These are phyloP conservation scores for Cylindrodendrum hubeiense DNA, from an alignment of 2,329 filamentous ascomycete species.

Conservation along the genomic window DNA sequence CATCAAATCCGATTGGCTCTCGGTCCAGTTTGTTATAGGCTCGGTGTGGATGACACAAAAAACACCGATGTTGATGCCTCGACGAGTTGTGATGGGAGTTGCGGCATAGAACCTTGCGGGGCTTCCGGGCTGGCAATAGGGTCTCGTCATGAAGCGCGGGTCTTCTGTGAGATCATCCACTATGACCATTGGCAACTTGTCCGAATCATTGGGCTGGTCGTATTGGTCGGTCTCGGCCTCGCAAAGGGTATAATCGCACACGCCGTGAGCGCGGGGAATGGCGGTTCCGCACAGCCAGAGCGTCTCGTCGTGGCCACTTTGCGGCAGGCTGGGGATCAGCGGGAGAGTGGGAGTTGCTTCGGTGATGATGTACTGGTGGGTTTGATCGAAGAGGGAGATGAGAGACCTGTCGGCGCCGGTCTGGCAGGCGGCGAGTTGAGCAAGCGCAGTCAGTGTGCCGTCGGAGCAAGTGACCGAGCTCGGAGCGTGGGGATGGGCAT, in stretches of 20 bases:
- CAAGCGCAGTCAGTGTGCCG: constrained; percentile 59
- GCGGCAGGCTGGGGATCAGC: constrained; percentile 37
- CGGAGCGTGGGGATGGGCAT: constrained; percentile 38
- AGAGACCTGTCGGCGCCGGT: constrained; percentile 57
- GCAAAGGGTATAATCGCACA: constrained; percentile 46
- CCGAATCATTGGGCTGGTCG: neutral
- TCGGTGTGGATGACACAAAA: constrained; percentile 48
- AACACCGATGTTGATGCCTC: constrained; percentile 58
- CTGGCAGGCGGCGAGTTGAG: constrained; percentile 60
- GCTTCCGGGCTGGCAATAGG: constrained; percentile 39
- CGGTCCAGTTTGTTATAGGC: constrained; percentile 37
- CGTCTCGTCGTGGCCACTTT: neutral
- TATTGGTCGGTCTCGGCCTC: neutral
- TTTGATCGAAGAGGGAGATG: constrained; percentile 64
- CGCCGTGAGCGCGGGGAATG: constrained; percentile 45
- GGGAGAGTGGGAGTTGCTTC: constrained; percentile 57
- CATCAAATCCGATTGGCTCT: constrained; percentile 42
- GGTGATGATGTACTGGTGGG: constrained; percentile 62
- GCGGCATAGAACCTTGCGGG: constrained; percentile 54
- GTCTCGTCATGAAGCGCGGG: constrained; percentile 43
- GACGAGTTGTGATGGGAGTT: constrained; percentile 54
- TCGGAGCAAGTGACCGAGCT: constrained; percentile 49
- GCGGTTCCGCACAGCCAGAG: constrained; percentile 49
- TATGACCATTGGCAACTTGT: constrained; percentile 47
- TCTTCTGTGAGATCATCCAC: constrained; percentile 51